phyloP scores from a whole-genome alignment of 108 stramenopile species.

The Fistulifera solaris region DNA sequence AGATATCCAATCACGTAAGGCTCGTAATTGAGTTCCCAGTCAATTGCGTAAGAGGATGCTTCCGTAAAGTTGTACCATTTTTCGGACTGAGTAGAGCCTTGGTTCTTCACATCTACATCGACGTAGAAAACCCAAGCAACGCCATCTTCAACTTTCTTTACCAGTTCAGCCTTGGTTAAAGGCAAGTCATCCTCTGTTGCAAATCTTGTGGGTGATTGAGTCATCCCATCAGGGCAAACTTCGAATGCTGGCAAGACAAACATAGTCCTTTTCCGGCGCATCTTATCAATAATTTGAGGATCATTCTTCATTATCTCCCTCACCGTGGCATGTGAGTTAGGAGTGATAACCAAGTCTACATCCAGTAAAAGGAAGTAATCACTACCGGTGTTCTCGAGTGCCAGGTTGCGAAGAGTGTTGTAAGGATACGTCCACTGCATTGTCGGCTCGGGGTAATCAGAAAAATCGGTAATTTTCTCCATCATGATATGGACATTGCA shows the following conservation, averaged over 20 bases:
- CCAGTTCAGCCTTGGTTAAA: constrained; percentile 3
- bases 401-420: constrained; percentile 24
- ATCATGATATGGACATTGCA: no score
- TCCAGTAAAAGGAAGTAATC: constrained; percentile 22
- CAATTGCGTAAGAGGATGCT: constrained; percentile 7
- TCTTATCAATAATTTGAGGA: not conserved
- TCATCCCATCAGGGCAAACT: not conserved
- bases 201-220: not conserved
- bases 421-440: constrained; percentile 13
- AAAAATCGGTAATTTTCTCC: no score
- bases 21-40: constrained; percentile 13
- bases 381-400: constrained; percentile 10
- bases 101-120: not conserved
- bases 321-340: not conserved
- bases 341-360: constrained; percentile 23
- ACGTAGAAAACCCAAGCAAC: not conserved
- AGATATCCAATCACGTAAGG: constrained; percentile 25
- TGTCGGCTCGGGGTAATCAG: no score
- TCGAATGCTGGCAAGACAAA: constrained; percentile 18
- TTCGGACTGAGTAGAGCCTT: not conserved
- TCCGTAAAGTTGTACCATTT: not conserved
- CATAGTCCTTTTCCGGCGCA: constrained; percentile 1
- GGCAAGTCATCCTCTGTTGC: no score
- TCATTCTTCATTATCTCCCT: not conserved
- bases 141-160: constrained; percentile 2